A percentile compares a stretch with the other conserved stretches of the same genome.
Evolutionary conservation across 2,329 filamentous ascomycete species (phyloP).

Genomic region (Trichoderma atrobrunneum): DNA sequence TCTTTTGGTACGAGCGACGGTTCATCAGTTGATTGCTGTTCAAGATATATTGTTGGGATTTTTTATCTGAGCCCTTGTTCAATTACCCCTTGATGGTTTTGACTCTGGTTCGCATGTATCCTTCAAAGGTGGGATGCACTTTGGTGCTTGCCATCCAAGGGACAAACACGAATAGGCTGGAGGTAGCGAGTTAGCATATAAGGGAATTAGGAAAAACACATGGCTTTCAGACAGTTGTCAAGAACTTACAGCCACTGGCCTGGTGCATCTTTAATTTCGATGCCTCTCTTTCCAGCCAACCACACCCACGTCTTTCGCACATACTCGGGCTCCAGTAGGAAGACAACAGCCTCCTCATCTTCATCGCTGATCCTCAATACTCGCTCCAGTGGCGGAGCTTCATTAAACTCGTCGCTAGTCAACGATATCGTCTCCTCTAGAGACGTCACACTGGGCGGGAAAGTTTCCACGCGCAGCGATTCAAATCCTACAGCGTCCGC

Average conservation of each 20-base stretch:
- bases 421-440: background rate
- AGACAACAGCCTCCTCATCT: background rate
- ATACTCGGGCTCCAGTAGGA: background rate
- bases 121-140: background rate
- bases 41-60: too few relatives aligned
- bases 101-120: background rate
- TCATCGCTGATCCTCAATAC: background rate
- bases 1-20: background rate
- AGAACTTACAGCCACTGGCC: background rate
- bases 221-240: background rate
- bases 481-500: background rate
- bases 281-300: background rate
- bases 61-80: too few relatives aligned
- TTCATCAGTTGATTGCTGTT: background rate
- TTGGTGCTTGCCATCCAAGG: background rate
- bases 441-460: background rate
- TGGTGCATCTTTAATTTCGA: background rate
- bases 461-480: background rate
- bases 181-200: background rate
- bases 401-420: background rate
- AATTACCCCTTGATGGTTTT: background rate
- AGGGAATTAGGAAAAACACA: background rate
- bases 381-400: background rate
- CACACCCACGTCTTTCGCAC: background rate
- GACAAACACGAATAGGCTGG: background rate